Conservation (phyloP, 306 rosid genomes). For the Medicago arabica region DNA sequence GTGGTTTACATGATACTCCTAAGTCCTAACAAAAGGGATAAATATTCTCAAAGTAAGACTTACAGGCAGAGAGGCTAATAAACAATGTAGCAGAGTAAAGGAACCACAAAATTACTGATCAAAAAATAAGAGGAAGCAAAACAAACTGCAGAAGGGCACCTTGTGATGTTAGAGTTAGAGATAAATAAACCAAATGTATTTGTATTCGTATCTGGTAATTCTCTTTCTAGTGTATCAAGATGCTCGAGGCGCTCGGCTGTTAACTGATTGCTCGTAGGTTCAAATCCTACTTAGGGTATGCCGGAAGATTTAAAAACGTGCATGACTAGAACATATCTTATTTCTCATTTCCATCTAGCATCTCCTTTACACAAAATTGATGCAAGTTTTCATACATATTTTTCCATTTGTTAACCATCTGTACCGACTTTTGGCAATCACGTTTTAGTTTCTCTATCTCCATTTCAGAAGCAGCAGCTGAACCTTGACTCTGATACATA, state of each 20-base stretch:
- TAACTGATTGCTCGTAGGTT: no score
- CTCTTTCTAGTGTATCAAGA: no score
- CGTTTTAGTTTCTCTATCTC: slow-evolving; percentile 68
- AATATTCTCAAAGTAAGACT: neutral
- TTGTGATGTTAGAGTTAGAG: slow-evolving; percentile 3
- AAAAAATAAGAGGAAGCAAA: neutral
- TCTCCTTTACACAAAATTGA: slow-evolving; percentile 65
- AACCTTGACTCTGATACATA: slow-evolving; percentile 65
- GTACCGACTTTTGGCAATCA: slow-evolving; percentile 56
- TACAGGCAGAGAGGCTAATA: neutral
- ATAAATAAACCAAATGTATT: no score
- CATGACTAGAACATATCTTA: slow-evolving; percentile 30
- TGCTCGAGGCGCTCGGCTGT: no score
- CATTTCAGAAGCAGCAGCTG: slow-evolving; percentile 69
- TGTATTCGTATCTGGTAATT: no score
- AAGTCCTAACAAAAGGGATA: neutral
- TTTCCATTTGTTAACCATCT: slow-evolving; percentile 68
- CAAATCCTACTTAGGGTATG: neutral
- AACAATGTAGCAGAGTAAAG: neutral
- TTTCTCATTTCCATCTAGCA: slow-evolving; percentile 51
- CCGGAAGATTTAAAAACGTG: slow-evolving; percentile 15
- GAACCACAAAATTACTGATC: neutral
- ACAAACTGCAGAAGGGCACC: slow-evolving; percentile 16
- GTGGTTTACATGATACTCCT: neutral
- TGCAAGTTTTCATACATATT: slow-evolving; percentile 70